phyloP scores from a whole-genome alignment of 805 yeast genomes.

The Phaffomyces thermotolerans region DNA sequence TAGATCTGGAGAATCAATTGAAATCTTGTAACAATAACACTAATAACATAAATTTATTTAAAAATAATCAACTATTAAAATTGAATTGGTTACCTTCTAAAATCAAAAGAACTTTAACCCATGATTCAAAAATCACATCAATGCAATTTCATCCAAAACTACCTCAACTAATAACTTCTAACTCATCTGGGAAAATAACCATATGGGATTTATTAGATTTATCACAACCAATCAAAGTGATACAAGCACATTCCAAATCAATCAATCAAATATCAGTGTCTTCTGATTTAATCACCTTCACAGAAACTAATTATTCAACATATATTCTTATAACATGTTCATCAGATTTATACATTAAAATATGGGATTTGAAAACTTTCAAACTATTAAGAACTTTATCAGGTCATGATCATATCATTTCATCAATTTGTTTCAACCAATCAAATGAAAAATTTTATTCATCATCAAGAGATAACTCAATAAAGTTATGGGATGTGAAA shows the following conservation, averaged over 20 bases:
- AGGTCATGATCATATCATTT: conserved; percentile 87
- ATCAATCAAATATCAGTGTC: conserved; percentile 57
- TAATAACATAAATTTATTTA: conserved; percentile 1
- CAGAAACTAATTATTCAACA: conserved; percentile 6
- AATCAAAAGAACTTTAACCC: conserved; percentile 19
- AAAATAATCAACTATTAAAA: conserved; percentile 11
- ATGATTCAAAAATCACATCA: conserved; percentile 49
- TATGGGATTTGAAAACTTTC: conserved; percentile 59
- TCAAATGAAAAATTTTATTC: conserved; percentile 40
- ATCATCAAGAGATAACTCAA: conserved; percentile 55
- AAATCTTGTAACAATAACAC: conserved; percentile 13
- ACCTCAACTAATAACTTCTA: conserved; percentile 56
- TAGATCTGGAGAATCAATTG: conserved; percentile 60
- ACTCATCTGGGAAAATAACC: conserved; percentile 58
- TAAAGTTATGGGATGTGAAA: conserved; percentile 58
- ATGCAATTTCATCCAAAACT: conserved; percentile 69
- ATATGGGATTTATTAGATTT: conserved; percentile 64
- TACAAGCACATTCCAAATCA: conserved; percentile 71
- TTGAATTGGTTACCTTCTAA: conserved; percentile 22
- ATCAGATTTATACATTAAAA: conserved; percentile 48
- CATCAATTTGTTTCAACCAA: conserved; percentile 47
- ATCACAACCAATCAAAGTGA: conserved; percentile 51
- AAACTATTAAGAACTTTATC: conserved; percentile 53
- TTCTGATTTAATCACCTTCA: conserved; percentile 27
- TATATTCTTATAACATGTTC: conserved; percentile 40